phyloP scores from a whole-genome alignment of 1,284 basidiomycete genomes.

The Lentinula novae-zelandiae region DNA sequence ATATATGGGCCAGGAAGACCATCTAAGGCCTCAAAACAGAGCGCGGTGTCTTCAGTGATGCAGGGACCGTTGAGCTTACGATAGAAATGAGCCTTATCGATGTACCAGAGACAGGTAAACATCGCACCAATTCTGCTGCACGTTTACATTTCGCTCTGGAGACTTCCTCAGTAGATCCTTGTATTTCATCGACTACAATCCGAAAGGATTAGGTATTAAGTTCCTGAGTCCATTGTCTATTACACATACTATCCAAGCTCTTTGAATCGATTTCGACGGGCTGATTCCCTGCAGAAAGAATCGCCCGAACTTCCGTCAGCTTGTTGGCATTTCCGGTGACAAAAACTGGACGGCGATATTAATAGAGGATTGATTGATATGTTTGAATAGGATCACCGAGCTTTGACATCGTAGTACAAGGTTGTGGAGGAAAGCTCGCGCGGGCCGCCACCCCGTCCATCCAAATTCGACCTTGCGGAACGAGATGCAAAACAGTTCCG shows the following conservation, averaged over 20 bases:
- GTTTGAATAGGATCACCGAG: neutral
- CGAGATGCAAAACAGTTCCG: neutral
- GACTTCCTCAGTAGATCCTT: slow-evolving; percentile 90
- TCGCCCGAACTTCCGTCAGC: slow-evolving; percentile 82
- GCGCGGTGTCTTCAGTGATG: slow-evolving; percentile 96
- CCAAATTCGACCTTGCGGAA: neutral
- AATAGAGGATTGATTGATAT: neutral
- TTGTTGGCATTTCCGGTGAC: slow-evolving; percentile 97
- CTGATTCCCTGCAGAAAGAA: slow-evolving; percentile 54
- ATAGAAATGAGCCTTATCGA: neutral
- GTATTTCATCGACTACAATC: slow-evolving; percentile 56
- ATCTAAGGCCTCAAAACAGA: slow-evolving; percentile 85
- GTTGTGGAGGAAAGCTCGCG: neutral
- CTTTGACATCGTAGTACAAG: neutral
- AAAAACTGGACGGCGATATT: slow-evolving; percentile 54
- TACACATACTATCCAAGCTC: slow-evolving; percentile 57
- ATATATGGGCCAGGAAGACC: slow-evolving; percentile 97
- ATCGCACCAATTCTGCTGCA: slow-evolving; percentile 74
- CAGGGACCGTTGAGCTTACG: slow-evolving; percentile 75
- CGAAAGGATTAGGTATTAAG: slow-evolving; percentile 6
- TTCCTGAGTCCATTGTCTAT: neutral
- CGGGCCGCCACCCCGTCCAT: neutral
- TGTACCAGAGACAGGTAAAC: slow-evolving; percentile 5
- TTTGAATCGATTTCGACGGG: slow-evolving; percentile 66
- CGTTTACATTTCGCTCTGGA: slow-evolving; percentile 84